phyloP scores from a whole-genome alignment of 139 green algal species.

The Raphidocelis subcapitata region DNA sequence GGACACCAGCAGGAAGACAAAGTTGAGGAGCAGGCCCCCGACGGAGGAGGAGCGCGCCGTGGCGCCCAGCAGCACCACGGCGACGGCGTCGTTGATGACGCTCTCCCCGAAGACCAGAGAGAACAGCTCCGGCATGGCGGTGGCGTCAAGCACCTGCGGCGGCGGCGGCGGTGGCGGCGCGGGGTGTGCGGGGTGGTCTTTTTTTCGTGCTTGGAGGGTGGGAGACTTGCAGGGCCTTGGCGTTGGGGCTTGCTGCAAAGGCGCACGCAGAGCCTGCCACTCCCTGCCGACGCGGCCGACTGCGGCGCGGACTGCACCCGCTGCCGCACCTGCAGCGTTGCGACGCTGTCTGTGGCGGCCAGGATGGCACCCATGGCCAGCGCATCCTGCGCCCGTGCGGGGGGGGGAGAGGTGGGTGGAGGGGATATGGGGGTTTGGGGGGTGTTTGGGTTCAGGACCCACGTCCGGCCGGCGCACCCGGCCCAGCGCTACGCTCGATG shows the following conservation, averaged over 20 bases:
- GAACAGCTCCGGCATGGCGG: slow-evolving; percentile 75
- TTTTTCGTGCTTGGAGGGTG: too few relatives aligned
- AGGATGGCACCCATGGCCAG: slow-evolving; percentile 88
- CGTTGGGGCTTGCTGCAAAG: too few relatives aligned
- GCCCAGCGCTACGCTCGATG: too few relatives aligned
- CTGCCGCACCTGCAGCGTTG: slow-evolving; percentile 73
- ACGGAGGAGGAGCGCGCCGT: slow-evolving; percentile 33
- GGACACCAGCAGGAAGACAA: slow-evolving; percentile 42
- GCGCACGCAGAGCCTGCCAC: too few relatives aligned
- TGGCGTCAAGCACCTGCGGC: slow-evolving; percentile 67
- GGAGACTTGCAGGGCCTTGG: too few relatives aligned
- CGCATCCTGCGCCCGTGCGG: slow-evolving; percentile 56
- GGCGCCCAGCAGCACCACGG: slow-evolving; percentile 81
- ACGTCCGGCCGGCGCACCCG: too few relatives aligned
- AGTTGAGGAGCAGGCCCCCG: slow-evolving; percentile 19
- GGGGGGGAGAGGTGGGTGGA: background rate
- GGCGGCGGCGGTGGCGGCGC: too few relatives aligned
- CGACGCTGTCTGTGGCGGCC: slow-evolving; percentile 85
- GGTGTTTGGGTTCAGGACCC: too few relatives aligned
- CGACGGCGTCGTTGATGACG: slow-evolving; percentile 85
- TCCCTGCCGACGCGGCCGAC: too few relatives aligned
- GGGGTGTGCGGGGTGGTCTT: too few relatives aligned
- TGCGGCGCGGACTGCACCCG: too few relatives aligned
- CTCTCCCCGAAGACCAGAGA: slow-evolving; percentile 90
- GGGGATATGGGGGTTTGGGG: background rate